Percentiles rank a stretch among this genome's conserved stretches.
phyloP scores from a whole-genome alignment of 305 asterid genomes.

The Fraxinus albicans region DNA sequence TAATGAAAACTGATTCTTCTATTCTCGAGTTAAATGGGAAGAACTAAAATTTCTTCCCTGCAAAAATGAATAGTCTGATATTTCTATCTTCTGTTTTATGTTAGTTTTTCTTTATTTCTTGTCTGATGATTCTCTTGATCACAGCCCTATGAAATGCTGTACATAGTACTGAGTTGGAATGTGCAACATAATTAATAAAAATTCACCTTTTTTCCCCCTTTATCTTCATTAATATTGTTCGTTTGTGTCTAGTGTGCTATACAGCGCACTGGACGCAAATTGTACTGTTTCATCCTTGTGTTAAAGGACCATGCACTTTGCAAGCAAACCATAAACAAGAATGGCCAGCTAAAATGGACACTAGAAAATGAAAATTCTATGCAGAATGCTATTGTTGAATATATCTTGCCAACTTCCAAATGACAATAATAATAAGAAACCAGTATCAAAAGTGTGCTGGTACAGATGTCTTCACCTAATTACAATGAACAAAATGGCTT shows the following conservation, averaged over 20 bases:
- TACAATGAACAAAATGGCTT: neutral
- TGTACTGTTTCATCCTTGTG: too few species aligned
- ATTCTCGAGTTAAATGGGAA: neutral
- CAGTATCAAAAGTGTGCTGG: neutral
- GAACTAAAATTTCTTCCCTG: neutral
- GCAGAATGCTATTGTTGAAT: neutral
- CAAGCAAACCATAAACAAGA: neutral
- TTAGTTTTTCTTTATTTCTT: neutral
- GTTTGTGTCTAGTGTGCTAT: neutral
- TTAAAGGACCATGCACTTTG: neutral
- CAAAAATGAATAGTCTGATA: neutral
- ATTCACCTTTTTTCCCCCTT: rapidly evolving
- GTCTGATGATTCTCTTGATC: neutral
- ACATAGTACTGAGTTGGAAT: too few species aligned
- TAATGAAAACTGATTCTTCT: neutral
- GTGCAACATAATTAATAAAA: too few species aligned
- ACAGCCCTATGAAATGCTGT: neutral
- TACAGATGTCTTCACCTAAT: neutral
- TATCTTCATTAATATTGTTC: too few species aligned
- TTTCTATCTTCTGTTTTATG: neutral
- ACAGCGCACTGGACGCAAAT: too few species aligned
- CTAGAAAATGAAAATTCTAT: neutral
- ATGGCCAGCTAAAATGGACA: neutral
- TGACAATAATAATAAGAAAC: neutral
- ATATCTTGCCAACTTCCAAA: neutral